Base-by-base conservation (phyloP, 306 rosid species). In the Cicer arietinum region DNA sequence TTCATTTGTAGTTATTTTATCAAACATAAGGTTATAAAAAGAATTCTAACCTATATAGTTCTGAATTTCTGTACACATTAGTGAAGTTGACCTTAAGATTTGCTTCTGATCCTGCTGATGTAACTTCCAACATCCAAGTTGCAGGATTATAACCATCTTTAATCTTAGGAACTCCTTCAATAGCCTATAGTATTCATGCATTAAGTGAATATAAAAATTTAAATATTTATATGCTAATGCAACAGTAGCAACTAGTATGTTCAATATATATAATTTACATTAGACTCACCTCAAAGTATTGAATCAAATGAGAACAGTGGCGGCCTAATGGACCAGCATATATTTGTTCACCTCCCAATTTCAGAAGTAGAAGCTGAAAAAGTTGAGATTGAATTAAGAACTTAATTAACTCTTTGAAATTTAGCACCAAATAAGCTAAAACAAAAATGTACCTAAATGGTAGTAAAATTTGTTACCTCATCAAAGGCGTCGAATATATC, bases 401-500 rank as follows among this genome's bases (percentile, higher is more conserved):
- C 35, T 57, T 22, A 76, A 12, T 57, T 22, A 76, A 17, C 30
- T 72, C 56, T 67, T 66, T 12, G 66, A 68, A 14, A 72, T 25
- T 14, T 25, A 11, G 37, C 35, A 65, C 16, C 37, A 13, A 64
- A 42, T 64, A 40, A n/a, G 54, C 47, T 10, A 35, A 65, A 53
- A 73, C 63, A 43, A 35, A 73, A 50, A 6, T 61, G 8, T 43
- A 17, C 6, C 6, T 16, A 10, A 56, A 66, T 7, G 68, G 41
- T 35, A 6, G 17, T 52, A 39, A 9, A 42, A 43, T 4, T 69
- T 79, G 71, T 84, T 57, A 94, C 98, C 96, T 94, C 98, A 76
- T 94, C 98, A 58, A 94, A 94, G 69, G 94, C 88, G 74, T 94
- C 98, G 58, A 94, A 94, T 80, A 94, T 90, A 53, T 94, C 98